Conservation (phyloP, 2,329 filamentous ascomycete genomes). For the Colletotrichum orbiculare region DNA sequence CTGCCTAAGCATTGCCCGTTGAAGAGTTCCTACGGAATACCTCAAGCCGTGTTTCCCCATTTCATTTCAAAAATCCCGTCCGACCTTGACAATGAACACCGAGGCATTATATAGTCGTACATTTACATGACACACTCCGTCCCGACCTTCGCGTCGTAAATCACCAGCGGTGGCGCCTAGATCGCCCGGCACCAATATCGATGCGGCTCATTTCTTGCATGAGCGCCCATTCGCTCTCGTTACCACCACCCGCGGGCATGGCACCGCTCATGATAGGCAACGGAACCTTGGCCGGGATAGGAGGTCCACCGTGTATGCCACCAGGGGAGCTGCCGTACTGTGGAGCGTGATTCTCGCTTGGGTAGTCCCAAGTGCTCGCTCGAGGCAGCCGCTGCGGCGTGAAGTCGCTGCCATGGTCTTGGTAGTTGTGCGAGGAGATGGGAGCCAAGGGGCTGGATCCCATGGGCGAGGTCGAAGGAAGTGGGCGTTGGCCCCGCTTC, state of each 20-base stretch:
- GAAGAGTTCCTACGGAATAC: no score
- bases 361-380: constrained; percentile 63
- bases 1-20: no score
- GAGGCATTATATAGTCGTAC: no score
- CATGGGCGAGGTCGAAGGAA: constrained; percentile 49
- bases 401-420: constrained; percentile 54
- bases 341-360: constrained; percentile 63
- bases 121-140: no score
- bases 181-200: constrained; percentile 71
- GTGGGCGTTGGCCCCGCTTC: constrained; percentile 66
- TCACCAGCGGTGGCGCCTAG: constrained; percentile 57
- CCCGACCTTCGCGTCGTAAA: no score
- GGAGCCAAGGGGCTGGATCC: constrained; percentile 63
- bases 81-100: no score
- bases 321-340: constrained; percentile 46
- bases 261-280: constrained; percentile 59
- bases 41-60: no score
- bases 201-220: constrained; percentile 78
- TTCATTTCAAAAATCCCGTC: no score
- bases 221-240: constrained; percentile 66
- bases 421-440: constrained; percentile 62
- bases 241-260: constrained; percentile 47
- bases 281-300: constrained; percentile 78
- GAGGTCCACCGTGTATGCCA: constrained; percentile 55
- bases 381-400: constrained; percentile 57